Conservation (phyloP, 2,329 filamentous ascomycete species). For the Calonectria hawksworthii region DNA sequence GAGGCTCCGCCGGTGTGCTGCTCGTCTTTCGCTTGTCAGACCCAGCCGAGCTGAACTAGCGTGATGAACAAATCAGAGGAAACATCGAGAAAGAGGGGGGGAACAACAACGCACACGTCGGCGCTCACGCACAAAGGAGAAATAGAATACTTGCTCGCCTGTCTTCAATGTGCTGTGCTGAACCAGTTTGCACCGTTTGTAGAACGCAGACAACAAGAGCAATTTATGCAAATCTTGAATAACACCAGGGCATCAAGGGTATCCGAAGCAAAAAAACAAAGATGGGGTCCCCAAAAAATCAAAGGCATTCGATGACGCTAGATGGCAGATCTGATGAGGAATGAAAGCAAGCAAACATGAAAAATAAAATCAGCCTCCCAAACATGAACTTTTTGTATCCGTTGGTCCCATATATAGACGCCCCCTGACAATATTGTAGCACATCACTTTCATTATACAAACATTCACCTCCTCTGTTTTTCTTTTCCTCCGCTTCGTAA, state of each 20-base stretch:
- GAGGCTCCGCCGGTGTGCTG: background rate
- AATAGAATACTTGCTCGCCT: background rate
- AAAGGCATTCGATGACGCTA: background rate
- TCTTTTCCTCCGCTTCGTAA: background rate
- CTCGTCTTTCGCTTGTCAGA: background rate
- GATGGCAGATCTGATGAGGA: background rate
- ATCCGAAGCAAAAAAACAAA: slow-evolving; percentile 18
- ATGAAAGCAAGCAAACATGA: slow-evolving; percentile 6
- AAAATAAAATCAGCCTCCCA: slow-evolving; percentile 29
- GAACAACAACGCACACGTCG: background rate
- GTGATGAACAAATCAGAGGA: background rate
- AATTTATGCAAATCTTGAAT: background rate
- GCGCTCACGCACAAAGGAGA: background rate
- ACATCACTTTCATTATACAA: slow-evolving; percentile 33
- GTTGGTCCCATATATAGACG: slow-evolving; percentile 49
- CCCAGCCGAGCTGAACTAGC: background rate
- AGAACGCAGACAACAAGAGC: background rate
- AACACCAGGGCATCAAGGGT: slow-evolving; percentile 5
- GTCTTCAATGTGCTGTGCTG: background rate
- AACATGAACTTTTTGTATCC: slow-evolving; percentile 48
- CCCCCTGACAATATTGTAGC: slow-evolving; percentile 22
- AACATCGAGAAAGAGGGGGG: background rate
- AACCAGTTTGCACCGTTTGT: background rate
- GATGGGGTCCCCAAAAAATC: background rate
- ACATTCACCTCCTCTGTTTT: background rate